phyloP scores from a whole-genome alignment of 2,329 filamentous ascomycete species.

The Xylariaceae sp. region DNA sequence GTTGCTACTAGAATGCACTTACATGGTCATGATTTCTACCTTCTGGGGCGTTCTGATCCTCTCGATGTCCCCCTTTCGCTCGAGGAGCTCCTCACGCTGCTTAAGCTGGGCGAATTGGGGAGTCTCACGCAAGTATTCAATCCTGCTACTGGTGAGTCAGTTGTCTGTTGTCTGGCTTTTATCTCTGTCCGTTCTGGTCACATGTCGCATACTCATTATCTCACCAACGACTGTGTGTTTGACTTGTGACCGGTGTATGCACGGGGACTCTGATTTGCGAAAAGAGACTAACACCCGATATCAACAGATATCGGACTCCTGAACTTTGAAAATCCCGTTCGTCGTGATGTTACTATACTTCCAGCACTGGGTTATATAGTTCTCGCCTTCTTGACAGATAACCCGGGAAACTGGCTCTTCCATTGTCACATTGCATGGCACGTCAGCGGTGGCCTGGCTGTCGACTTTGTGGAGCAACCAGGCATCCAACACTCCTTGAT shows the following conservation, averaged over 20 bases:
- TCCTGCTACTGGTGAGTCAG: constrained; percentile 9
- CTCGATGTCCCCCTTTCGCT: neutral
- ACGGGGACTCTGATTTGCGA: too few species aligned
- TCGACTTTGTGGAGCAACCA: constrained; percentile 12
- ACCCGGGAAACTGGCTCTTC: constrained; percentile 43
- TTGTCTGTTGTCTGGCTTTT: too few species aligned
- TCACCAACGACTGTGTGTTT: too few species aligned
- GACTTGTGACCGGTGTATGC: too few species aligned
- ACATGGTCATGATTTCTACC: constrained; percentile 15
- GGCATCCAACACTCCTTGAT: neutral
- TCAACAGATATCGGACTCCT: constrained; percentile 26
- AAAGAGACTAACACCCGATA: too few species aligned
- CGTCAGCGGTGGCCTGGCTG: constrained; percentile 12
- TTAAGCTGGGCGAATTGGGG: constrained; percentile 10
- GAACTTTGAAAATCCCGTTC: constrained; percentile 39
- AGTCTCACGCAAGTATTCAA: constrained; percentile 15
- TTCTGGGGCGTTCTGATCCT: constrained; percentile 25
- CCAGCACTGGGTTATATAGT: constrained; percentile 42
- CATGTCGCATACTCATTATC: too few species aligned
- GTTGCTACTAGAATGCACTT: constrained; percentile 20
- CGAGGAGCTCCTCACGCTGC: neutral
- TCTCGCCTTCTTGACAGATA: constrained; percentile 44
- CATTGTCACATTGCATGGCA: constrained; percentile 15
- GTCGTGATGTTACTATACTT: constrained; percentile 44
- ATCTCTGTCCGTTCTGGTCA: too few species aligned